A percentile compares a stretch with the other conserved stretches of the same genome.
Conservation (phyloP, 768 basidiomycete genomes). For the Termitomyces sp. region DNA sequence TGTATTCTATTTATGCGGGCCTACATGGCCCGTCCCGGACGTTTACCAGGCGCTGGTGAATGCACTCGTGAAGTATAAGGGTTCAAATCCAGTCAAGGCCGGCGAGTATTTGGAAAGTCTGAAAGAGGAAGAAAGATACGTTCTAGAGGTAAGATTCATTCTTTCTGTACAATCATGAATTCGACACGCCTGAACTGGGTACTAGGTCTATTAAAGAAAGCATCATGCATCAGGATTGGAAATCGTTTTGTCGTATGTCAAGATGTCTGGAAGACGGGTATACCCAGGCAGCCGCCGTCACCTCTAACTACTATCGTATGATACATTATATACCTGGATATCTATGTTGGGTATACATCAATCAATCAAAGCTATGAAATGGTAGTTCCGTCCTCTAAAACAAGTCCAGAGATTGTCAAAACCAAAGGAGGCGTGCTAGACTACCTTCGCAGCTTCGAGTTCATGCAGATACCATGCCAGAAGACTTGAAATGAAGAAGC, state of each 20-base stretch:
- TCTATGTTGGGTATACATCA: neutral
- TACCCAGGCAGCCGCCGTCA: neutral
- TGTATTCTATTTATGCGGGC: conserved; percentile 95
- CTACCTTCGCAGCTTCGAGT: conserved; percentile 3
- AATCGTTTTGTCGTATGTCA: neutral
- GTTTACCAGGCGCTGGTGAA: conserved; percentile 90
- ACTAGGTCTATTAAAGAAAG: conserved; percentile 23
- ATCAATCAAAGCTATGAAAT: neutral
- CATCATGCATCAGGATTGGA: neutral
- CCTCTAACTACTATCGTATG: neutral
- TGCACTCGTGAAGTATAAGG: conserved; percentile 69
- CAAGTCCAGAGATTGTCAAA: neutral
- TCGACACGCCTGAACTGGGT: neutral
- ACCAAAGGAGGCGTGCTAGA: neutral
- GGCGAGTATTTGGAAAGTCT: conserved; percentile 80
- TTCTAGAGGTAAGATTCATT: conserved; percentile 69
- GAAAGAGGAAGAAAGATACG: conserved; percentile 97
- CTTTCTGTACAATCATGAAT: neutral
- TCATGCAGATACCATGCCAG: conserved; percentile 33
- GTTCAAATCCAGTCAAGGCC: conserved; percentile 57
- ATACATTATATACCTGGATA: neutral
- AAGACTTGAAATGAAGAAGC: conserved; percentile 48
- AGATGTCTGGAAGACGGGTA: neutral
- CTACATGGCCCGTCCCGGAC: conserved; percentile 99
- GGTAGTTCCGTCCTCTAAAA: neutral